Evolutionary conservation across 1,139 yeast species (phyloP).

Genomic region (Pichia sp.): DNA sequence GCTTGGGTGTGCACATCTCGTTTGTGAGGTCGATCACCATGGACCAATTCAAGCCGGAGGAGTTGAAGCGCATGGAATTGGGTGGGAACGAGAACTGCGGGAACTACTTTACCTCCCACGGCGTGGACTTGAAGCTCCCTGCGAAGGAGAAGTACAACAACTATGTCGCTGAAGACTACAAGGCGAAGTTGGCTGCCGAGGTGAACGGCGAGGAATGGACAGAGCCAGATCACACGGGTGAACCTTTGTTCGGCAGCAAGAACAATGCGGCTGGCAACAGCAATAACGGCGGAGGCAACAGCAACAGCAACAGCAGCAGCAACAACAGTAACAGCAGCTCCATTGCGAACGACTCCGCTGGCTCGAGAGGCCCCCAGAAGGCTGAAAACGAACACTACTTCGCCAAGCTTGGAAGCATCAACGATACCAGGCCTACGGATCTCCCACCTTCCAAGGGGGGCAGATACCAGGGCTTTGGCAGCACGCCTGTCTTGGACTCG

Average conservation of each 20-base stretch:
- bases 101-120: slow-evolving; percentile 64
- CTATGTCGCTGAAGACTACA: slow-evolving; percentile 90
- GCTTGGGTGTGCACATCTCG: slow-evolving; percentile 93
- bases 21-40: slow-evolving; percentile 94
- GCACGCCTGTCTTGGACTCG: slow-evolving; percentile 29
- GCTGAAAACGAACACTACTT: slow-evolving; percentile 75
- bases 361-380: slow-evolving; percentile 37
- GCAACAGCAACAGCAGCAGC: not conserved
- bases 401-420: slow-evolving; percentile 69
- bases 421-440: slow-evolving; percentile 68
- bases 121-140: slow-evolving; percentile 60
- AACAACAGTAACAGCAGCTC: not conserved
- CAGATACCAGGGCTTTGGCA: slow-evolving; percentile 86
- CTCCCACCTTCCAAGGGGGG: slow-evolving; percentile 95
- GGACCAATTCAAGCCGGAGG: slow-evolving; percentile 96
- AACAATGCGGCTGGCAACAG: not conserved
- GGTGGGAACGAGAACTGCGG: slow-evolving; percentile 87
- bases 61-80: slow-evolving; percentile 81
- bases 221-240: slow-evolving; percentile 59
- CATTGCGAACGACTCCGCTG: not conserved
- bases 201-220: slow-evolving; percentile 72
- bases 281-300: not conserved
- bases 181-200: slow-evolving; percentile 69
- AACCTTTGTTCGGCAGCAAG: slow-evolving; percentile 35
- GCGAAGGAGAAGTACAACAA: slow-evolving; percentile 78